These are phyloP conservation scores for Neohortaea acidophila DNA, from an alignment of 495 filamentous ascomycete species.

Conservation along the genomic window DNA sequence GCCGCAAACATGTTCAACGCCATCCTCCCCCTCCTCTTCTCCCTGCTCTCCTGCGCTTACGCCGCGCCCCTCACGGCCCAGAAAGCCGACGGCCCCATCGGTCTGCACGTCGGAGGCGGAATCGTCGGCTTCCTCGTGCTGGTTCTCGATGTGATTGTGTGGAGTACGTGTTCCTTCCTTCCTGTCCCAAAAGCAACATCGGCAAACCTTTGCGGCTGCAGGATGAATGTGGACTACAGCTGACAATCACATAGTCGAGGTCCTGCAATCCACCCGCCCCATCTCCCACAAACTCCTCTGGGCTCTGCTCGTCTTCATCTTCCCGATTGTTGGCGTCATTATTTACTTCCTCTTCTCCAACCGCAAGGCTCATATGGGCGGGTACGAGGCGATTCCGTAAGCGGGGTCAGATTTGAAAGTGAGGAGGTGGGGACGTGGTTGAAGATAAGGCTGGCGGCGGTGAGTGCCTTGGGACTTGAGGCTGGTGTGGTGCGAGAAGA, in stretches of 20 bases:
- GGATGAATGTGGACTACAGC: background rate
- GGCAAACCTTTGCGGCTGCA: too few species aligned
- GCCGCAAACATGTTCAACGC: too few species aligned
- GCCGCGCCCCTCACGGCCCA: slow-evolving; percentile 26
- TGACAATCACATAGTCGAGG: slow-evolving; percentile 30
- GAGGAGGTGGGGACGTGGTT: background rate
- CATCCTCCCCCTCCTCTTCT: slow-evolving; percentile 31
- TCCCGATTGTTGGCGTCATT: slow-evolving; percentile 35
- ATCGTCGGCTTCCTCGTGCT: slow-evolving; percentile 35
- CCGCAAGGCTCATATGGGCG: slow-evolving; percentile 24
- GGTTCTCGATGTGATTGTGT: slow-evolving; percentile 36
- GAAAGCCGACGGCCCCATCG: background rate
- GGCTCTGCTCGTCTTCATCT: slow-evolving; percentile 36
- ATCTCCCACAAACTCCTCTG: slow-evolving; percentile 33
- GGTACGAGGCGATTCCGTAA: slow-evolving; percentile 32
- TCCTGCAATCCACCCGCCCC: slow-evolving; percentile 37
- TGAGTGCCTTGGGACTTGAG: too few species aligned
- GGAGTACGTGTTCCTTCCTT: slow-evolving; percentile 30
- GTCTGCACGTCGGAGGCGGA: slow-evolving; percentile 28
- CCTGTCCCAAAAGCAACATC: too few species aligned
- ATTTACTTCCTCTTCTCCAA: slow-evolving; percentile 40
- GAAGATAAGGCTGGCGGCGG: too few species aligned
- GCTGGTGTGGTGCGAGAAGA: too few species aligned
- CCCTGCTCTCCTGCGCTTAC: slow-evolving; percentile 26
- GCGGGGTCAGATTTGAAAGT: background rate